phyloP scores from a whole-genome alignment of 2,329 filamentous ascomycete species.

The Monosporascus sp. region DNA sequence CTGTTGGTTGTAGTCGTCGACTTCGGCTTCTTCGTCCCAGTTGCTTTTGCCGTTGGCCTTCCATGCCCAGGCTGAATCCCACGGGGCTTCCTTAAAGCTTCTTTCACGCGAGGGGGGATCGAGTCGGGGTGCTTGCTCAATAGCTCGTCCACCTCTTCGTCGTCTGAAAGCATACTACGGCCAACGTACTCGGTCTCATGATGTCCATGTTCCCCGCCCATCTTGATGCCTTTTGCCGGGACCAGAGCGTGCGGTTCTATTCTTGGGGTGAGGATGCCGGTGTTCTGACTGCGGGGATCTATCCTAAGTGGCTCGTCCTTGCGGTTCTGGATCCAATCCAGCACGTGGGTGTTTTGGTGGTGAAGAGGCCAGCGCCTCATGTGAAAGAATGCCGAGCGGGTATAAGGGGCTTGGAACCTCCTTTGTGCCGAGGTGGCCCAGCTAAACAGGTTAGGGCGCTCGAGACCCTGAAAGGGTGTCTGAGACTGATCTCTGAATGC shows the following conservation, averaged over 20 bases:
- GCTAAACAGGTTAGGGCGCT: conserved; percentile 24
- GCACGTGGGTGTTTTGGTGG: conserved; percentile 29
- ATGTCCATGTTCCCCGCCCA: not conserved
- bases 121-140: too few species aligned
- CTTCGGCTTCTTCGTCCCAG: not conserved
- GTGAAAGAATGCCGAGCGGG: conserved; percentile 34
- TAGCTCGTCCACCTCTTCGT: not conserved
- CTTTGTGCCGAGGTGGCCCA: conserved; percentile 26
- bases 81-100: too few species aligned
- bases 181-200: too few species aligned
- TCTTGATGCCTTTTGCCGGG: not conserved
- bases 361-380: conserved; percentile 44
- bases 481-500: conserved; percentile 16
- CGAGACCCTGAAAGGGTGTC: conserved; percentile 12
- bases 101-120: too few species aligned
- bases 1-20: not conserved
- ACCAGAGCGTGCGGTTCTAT: conserved; percentile 1
- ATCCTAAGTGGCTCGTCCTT: conserved; percentile 20
- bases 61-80: too few species aligned
- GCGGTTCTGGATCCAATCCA: conserved; percentile 24
- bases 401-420: conserved; percentile 23
- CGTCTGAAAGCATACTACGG: not conserved
- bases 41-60: too few species aligned
- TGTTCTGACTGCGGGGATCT: not conserved
- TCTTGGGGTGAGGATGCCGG: not conserved